Evolutionary conservation across 192 early-diverging fungal genomes (phyloP).

Genomic region (Backusella circina): DNA sequence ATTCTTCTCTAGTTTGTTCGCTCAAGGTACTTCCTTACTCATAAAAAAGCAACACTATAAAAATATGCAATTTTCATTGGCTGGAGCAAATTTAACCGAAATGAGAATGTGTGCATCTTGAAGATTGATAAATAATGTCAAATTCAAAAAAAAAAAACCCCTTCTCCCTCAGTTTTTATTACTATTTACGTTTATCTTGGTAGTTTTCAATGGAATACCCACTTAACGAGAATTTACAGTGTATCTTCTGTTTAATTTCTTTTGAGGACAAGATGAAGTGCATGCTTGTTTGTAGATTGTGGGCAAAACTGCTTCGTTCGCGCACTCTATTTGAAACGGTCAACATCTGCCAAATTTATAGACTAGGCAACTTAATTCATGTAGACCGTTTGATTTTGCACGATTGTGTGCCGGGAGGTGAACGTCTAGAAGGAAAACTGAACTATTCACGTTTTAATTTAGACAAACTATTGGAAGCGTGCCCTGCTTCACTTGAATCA

Average conservation of each 20-base stretch:
- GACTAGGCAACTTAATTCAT: neutral
- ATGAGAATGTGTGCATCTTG: neutral
- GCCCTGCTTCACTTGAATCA: too few relatives aligned
- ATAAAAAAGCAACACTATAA: neutral
- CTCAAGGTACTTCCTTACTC: neutral
- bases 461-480: too few relatives aligned
- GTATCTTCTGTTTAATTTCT: neutral
- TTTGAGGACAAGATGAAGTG: neutral
- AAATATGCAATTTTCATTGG: neutral
- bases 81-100: neutral
- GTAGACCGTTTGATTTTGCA: neutral
- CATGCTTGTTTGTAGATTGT: neutral
- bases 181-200: neutral
- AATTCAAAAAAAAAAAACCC: too few relatives aligned
- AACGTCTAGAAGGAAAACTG: too few relatives aligned
- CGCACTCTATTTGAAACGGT: neutral
- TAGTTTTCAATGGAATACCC: neutral
- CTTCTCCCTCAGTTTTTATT: neutral
- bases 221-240: neutral
- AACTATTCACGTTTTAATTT: too few relatives aligned
- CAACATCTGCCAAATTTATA: neutral
- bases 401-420: neutral
- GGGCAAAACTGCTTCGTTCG: neutral
- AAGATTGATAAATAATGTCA: too few relatives aligned
- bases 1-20: too few relatives aligned